phyloP scores from a whole-genome alignment of 208 protist species.

The Acanthamoeba polyphaga region DNA sequence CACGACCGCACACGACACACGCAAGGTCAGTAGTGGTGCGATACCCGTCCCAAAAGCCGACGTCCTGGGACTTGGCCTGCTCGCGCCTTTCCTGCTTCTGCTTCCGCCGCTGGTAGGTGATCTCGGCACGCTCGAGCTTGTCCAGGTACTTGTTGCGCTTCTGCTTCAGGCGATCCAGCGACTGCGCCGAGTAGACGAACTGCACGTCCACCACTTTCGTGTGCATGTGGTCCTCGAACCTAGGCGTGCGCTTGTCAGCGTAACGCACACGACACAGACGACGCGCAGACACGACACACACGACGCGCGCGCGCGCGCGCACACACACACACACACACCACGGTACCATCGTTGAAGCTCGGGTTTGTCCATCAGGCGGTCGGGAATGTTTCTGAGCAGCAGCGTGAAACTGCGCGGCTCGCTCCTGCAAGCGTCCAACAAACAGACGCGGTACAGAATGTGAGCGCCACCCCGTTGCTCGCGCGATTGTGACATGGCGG shows the following conservation, averaged over 20 bases:
- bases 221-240: conserved; percentile 47
- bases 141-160: conserved; percentile 30
- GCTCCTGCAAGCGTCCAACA: neutral
- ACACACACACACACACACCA: neutral
- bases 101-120: neutral
- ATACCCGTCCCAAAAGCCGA: neutral
- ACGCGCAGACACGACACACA: neutral
- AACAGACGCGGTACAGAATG: neutral
- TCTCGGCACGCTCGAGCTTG: conserved; percentile 31
- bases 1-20: neutral
- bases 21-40: no score
- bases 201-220: conserved; percentile 21
- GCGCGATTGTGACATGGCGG: neutral
- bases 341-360: conserved; percentile 16
- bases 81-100: neutral
- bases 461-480: no score
- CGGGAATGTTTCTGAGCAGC: neutral
- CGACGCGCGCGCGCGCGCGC: no score
- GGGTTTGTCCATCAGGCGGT: conserved; percentile 28
- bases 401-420: conserved; percentile 41
- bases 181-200: conserved; percentile 28
- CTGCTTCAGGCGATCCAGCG: conserved; percentile 10
- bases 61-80: neutral
- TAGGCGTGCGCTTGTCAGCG: neutral
- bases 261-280: neutral